A percentile compares a stretch with the other conserved stretches of the same genome.
Conservation (phyloP, 2,329 filamentous ascomycete genomes). For the Arthroderma sp. region DNA sequence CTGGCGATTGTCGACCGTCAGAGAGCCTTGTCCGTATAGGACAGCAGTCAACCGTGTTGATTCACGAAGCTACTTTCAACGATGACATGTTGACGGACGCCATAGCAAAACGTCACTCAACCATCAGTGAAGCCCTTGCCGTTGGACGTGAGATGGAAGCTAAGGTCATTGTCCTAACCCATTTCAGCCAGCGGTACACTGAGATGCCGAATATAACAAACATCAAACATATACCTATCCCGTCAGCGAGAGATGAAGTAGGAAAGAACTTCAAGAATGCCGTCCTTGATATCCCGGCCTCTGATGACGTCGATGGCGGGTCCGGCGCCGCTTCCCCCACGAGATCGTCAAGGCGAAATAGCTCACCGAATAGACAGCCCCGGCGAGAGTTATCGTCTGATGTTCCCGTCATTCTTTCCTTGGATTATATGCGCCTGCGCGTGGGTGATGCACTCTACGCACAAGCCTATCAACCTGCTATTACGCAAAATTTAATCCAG, state of each 20-base stretch:
- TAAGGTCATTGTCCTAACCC: slow-evolving; percentile 68
- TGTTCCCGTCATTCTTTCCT: slow-evolving; percentile 46
- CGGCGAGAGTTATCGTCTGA: slow-evolving; percentile 13
- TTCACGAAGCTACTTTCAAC: slow-evolving; percentile 95
- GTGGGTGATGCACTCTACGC: slow-evolving; percentile 46
- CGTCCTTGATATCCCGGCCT: slow-evolving; percentile 10
- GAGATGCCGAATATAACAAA: slow-evolving; percentile 34
- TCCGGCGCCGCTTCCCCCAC: background rate
- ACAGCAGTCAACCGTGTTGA: slow-evolving; percentile 61
- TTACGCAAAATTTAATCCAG: slow-evolving; percentile 40
- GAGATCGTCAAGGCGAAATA: background rate
- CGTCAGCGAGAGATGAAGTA: background rate
- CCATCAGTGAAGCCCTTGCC: slow-evolving; percentile 69
- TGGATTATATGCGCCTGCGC: slow-evolving; percentile 51
- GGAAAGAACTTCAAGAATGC: background rate
- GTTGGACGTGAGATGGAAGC: slow-evolving; percentile 70
- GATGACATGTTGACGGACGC: slow-evolving; percentile 71
- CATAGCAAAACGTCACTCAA: slow-evolving; percentile 76
- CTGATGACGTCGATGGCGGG: slow-evolving; percentile 1
- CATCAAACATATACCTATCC: background rate
- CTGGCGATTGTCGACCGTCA: slow-evolving; percentile 81
- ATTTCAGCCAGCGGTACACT: slow-evolving; percentile 90
- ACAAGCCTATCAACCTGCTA: slow-evolving; percentile 43
- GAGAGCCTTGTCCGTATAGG: slow-evolving; percentile 57
- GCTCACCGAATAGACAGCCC: background rate